Evolutionary conservation across 768 basidiomycete genomes (phyloP).

Genomic region (Termitomyces sp.): DNA sequence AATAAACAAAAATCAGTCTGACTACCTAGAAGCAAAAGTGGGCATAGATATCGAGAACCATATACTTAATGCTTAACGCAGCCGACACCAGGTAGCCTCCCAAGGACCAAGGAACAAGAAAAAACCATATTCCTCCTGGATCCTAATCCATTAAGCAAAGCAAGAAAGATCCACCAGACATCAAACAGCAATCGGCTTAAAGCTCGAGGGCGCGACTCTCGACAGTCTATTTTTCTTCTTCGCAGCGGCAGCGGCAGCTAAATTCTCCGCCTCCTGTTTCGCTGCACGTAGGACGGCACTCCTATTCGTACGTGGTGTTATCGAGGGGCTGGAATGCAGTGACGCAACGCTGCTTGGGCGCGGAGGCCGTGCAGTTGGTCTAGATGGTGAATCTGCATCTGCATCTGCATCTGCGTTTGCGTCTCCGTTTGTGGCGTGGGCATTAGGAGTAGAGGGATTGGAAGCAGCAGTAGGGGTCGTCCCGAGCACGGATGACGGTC

Average conservation of each 20-base stretch:
- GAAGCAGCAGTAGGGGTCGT: constrained; percentile 33
- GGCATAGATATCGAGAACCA: background rate
- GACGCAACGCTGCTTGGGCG: constrained; percentile 53
- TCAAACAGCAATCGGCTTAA: constrained; percentile 31
- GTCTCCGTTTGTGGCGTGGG: background rate
- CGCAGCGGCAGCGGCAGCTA: constrained; percentile 37
- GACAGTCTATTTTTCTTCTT: constrained; percentile 29
- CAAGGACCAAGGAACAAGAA: background rate
- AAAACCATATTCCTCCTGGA: background rate
- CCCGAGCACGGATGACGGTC: constrained; percentile 20
- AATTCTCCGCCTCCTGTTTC: constrained; percentile 59
- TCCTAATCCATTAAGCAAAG: background rate
- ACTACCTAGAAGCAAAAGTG: background rate
- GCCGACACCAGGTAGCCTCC: background rate
- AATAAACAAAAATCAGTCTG: background rate
- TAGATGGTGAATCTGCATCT: constrained; percentile 6
- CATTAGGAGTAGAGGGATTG: constrained; percentile 2
- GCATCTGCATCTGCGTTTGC: background rate
- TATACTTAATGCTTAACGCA: background rate
- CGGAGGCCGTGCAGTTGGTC: constrained; percentile 25
- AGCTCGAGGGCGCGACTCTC: constrained; percentile 37
- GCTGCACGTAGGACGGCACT: constrained; percentile 69
- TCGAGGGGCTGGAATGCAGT: constrained; percentile 45
- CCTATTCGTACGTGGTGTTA: constrained; percentile 68
- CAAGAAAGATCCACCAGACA: background rate